Percentiles rank a stretch among this genome's conserved stretches.
phyloP scores from a whole-genome alignment of 2,329 filamentous ascomycete genomes.

The Calonectria pseudoreteaudii region DNA sequence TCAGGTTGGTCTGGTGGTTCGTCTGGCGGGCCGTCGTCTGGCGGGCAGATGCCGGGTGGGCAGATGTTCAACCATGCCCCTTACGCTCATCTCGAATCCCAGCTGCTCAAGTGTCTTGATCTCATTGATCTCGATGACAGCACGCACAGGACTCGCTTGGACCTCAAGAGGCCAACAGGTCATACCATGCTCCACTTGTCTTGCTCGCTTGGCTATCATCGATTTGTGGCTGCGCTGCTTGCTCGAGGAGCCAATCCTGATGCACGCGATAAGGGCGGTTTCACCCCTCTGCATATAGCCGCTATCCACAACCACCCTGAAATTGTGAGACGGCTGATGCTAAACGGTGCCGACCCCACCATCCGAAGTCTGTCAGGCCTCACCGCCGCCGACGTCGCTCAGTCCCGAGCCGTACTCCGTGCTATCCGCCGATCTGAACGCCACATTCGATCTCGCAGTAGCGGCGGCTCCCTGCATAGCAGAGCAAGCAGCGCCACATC shows the following conservation, averaged over 20 bases:
- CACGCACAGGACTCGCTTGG: constrained; percentile 73
- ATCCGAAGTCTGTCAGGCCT: constrained; percentile 77
- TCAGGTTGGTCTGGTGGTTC: constrained; percentile 60
- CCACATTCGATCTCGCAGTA: constrained; percentile 77
- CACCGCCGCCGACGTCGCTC: constrained; percentile 77
- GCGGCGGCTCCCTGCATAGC: constrained; percentile 70
- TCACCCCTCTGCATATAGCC: constrained; percentile 85
- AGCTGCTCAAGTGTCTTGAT: constrained; percentile 80
- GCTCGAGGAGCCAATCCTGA: constrained; percentile 83
- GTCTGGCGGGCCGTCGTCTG: constrained; percentile 53
- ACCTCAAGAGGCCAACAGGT: constrained; percentile 73
- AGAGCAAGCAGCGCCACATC: constrained; percentile 76
- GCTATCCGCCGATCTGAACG: constrained; percentile 72
- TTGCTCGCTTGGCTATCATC: constrained; percentile 78
- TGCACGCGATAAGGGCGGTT: constrained; percentile 80
- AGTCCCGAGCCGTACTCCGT: constrained; percentile 72
- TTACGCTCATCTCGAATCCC: constrained; percentile 70
- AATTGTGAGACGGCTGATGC: constrained; percentile 80
- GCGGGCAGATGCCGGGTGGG: constrained; percentile 57
- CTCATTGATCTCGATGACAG: constrained; percentile 83
- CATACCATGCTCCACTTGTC: constrained; percentile 87
- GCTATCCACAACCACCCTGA: constrained; percentile 80
- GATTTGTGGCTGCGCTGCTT: constrained; percentile 81
- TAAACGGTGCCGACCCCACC: constrained; percentile 78
- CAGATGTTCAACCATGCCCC: constrained; percentile 57